Evolutionary conservation across 31 red algal genomes (phyloP).

Genomic region (Porphyra umbilicalis): DNA sequence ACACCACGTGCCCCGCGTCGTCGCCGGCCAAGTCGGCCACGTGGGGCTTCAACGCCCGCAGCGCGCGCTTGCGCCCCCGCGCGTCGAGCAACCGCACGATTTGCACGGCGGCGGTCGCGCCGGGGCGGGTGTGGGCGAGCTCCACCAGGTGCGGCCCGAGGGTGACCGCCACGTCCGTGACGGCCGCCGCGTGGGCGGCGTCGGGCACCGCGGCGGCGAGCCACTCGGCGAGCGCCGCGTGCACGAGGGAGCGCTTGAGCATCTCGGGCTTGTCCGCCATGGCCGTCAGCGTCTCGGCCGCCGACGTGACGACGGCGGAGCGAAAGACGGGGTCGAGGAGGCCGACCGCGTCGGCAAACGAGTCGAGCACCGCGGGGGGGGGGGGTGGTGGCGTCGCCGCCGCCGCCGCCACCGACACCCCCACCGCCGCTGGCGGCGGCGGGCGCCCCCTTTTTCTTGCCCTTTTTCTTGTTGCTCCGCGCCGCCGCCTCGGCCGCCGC

Average conservation of each 20-base stretch:
- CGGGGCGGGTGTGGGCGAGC: slow-evolving; percentile 43
- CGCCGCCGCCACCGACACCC: neutral
- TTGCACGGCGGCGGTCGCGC: slow-evolving; percentile 14
- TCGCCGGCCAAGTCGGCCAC: slow-evolving; percentile 45
- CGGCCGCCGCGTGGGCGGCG: slow-evolving; percentile 17
- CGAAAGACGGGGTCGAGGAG: slow-evolving; percentile 26
- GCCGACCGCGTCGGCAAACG: slow-evolving; percentile 28
- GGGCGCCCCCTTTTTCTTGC: neutral
- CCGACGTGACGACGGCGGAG: slow-evolving; percentile 27
- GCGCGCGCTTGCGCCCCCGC: slow-evolving; percentile 41
- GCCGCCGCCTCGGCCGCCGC: neutral
- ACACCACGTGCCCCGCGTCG: slow-evolving; percentile 55
- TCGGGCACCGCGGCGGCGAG: slow-evolving; percentile 16
- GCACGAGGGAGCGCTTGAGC: slow-evolving; percentile 38
- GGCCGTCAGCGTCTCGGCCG: slow-evolving; percentile 21
- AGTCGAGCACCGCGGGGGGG: neutral
- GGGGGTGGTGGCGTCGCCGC: too few relatives aligned
- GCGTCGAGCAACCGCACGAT: slow-evolving; percentile 54
- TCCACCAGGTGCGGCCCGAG: slow-evolving; percentile 47
- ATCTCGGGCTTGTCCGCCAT: slow-evolving; percentile 44
- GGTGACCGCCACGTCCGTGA: slow-evolving; percentile 16
- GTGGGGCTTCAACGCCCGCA: slow-evolving; percentile 38
- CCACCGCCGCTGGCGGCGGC: neutral
- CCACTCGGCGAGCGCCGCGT: slow-evolving; percentile 37
- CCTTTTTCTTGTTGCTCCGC: neutral